Base-by-base conservation (phyloP, 2,329 filamentous ascomycete species). In the Gnomoniopsis smithogilvyi region DNA sequence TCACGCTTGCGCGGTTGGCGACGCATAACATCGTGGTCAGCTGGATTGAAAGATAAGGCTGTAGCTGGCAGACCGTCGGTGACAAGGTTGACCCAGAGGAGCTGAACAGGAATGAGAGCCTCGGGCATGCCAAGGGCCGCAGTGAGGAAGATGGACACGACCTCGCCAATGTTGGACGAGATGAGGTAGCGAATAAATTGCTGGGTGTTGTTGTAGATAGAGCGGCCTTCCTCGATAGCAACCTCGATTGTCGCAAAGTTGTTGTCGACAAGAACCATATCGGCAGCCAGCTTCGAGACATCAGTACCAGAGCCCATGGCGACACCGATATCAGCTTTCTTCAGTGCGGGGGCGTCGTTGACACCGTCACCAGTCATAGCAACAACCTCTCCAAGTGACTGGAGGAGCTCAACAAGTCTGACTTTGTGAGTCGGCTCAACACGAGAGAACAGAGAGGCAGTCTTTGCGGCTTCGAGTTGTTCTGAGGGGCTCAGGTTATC, bases 181-280 rank as follows among this genome's bases (percentile, higher is more conserved):
- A 99, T 99, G 62, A 99, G 84, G 74, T 99, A 99, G 52, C 96
- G 91, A 76, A 99, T 99, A 76, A 99, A 99, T 74, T 99, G 95
- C 73, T 99, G 95, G 6, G 95, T 99, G 82, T 99, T 99, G 87
- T 95, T 98, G 84, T 97, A 99, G 77, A 99, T 99, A 64, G 93
- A 93, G 63, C 95, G 90, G 56, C 95, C 95, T 77, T 99, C 95
- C 73, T 99, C 95, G 64, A 99, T 93, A 52, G 95, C 95, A 58
- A 92, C 82, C 73, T 96, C 91, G 66, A 99, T 99, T 3, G 95
- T 99, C 63, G 95, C 95, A 74, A 99, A 99, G 81, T 99, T 99
- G 78, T 97, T 92, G 76, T 99, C 96, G 26, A 93, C 91, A 54
- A 99, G 88, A 54, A 99, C 94, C 95, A 99, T 99, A 73, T 99